A percentile compares a stretch with the other conserved stretches of the same genome.
These are phyloP conservation scores for Kodamaea anthophila DNA, from an alignment of 1,139 yeast genomes.

Conservation along the genomic window DNA sequence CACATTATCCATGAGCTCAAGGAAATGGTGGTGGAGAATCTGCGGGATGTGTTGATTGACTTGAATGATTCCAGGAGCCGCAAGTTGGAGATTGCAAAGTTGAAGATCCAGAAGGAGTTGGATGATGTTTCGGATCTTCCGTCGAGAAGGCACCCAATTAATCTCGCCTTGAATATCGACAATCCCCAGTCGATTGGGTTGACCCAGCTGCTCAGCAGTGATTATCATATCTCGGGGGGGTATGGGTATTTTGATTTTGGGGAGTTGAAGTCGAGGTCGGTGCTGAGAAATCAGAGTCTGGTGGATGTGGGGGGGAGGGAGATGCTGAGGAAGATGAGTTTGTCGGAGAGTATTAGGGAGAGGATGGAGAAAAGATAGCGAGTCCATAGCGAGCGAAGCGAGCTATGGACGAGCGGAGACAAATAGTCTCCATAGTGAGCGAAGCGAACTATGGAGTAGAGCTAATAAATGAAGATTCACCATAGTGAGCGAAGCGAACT, in stretches of 20 bases:
- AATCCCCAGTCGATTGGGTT: slow-evolving; percentile 4
- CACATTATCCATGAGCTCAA: slow-evolving; percentile 55
- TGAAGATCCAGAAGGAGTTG: slow-evolving; percentile 33
- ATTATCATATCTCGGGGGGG: slow-evolving; percentile 51
- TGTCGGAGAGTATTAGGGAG: slow-evolving; percentile 35
- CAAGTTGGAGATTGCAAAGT: slow-evolving; percentile 28
- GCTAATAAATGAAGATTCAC: no score
- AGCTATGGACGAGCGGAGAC: neutral
- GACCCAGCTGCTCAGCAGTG: slow-evolving; percentile 16
- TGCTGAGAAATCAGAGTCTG: slow-evolving; percentile 29
- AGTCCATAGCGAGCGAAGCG: neutral
- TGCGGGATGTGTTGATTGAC: slow-evolving; percentile 26
- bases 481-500: no score
- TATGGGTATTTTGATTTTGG: slow-evolving; percentile 75
- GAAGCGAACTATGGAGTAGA: no score
- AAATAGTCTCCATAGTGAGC: no score
- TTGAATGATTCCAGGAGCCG: slow-evolving; percentile 32
- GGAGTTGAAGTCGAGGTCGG: slow-evolving; percentile 35
- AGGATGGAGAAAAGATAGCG: slow-evolving; percentile 9
- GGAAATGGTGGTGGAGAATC: slow-evolving; percentile 35
- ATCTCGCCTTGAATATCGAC: slow-evolving; percentile 15
- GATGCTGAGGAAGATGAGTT: slow-evolving; percentile 23
- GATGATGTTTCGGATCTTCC: slow-evolving; percentile 24
- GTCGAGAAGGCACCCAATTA: slow-evolving; percentile 34
- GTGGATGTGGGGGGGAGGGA: slow-evolving; percentile 16